Percentiles rank a stretch among this genome's conserved stretches.
Evolutionary conservation across 106 monocot genomes (phyloP).

Genomic region (Allium cepa): DNA sequence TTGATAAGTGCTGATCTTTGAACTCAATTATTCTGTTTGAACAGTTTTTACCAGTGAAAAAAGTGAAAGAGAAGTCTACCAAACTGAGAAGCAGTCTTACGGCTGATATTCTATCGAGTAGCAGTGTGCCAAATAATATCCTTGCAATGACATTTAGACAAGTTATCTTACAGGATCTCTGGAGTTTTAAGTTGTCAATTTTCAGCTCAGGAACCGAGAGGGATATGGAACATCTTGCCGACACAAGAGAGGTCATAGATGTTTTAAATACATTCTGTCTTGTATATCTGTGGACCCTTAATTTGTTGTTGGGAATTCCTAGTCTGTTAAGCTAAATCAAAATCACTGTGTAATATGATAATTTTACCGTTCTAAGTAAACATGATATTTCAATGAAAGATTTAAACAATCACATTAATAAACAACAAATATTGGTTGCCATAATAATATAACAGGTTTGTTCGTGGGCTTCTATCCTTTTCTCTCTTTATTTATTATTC

Average conservation of each 20-base stretch:
- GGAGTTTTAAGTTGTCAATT: conserved; percentile 58
- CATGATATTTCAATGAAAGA: too few relatives aligned
- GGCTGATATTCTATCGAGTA: conserved; percentile 30
- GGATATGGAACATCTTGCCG: conserved; percentile 57
- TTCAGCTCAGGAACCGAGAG: conserved; percentile 58
- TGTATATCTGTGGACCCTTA: neutral
- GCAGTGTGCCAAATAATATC: conserved; percentile 36
- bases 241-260: conserved; percentile 45
- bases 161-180: conserved; percentile 60
- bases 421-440: too few relatives aligned
- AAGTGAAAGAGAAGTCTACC: conserved; percentile 74
- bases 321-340: too few relatives aligned
- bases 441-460: too few relatives aligned
- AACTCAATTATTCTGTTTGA: conserved; percentile 1
- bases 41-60: conserved; percentile 77
- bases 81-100: conserved; percentile 31
- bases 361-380: too few relatives aligned
- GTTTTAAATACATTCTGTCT: neutral
- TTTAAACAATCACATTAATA: too few relatives aligned
- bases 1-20: too few relatives aligned
- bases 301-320: neutral
- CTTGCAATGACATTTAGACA: conserved; percentile 92
- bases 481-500: too few relatives aligned
- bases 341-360: too few relatives aligned
- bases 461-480: too few relatives aligned